Conservation (phyloP, 306 rosid species). For the Corylus heterophylla region DNA sequence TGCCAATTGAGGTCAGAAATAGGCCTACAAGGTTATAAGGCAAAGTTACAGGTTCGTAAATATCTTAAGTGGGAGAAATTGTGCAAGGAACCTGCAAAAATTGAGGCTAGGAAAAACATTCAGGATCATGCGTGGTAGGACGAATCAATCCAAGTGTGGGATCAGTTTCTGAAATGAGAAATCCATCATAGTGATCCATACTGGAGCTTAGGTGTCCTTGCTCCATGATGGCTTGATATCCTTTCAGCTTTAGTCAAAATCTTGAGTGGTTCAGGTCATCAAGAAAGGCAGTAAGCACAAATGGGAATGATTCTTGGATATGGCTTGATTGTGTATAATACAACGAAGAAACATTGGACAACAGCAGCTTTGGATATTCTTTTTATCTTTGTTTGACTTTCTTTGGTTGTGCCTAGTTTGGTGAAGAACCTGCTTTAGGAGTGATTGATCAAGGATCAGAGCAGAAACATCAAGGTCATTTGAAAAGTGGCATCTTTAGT, state of each 20-base stretch:
- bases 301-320: not conserved
- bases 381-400: constrained; percentile 1
- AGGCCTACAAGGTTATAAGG: not conserved
- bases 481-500: not conserved
- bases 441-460: not conserved
- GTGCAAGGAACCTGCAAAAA: constrained; percentile 1
- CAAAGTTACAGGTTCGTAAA: not conserved
- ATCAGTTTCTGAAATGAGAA: not conserved
- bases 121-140: not conserved
- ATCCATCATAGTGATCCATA: not conserved
- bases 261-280: not conserved
- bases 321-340: not conserved
- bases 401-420: not conserved
- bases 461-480: not conserved
- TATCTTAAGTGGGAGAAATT: not conserved
- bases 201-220: not conserved
- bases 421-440: not conserved
- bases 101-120: not conserved
- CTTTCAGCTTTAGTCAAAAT: not conserved
- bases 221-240: not conserved
- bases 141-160: not conserved
- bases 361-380: not conserved
- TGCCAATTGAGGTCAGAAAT: not conserved
- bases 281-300: not conserved
- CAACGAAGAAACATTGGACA: not conserved